phyloP scores from a whole-genome alignment of 768 basidiomycete species.

The Russula olivacea region DNA sequence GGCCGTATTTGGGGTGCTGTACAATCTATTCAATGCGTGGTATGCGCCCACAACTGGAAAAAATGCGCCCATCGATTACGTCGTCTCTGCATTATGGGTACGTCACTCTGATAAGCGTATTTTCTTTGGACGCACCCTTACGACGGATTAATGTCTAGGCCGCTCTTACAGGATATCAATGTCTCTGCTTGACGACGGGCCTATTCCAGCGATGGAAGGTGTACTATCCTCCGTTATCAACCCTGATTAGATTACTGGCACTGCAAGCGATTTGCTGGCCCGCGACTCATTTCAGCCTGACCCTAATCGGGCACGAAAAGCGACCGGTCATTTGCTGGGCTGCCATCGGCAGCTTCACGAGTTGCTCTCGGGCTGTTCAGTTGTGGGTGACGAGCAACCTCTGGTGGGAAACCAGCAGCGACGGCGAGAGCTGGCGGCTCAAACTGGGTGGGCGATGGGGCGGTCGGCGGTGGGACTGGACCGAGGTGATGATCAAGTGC shows the following conservation, averaged over 20 bases:
- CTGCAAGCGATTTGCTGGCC: constrained; percentile 97
- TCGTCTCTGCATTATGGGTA: constrained; percentile 70
- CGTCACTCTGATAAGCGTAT: constrained; percentile 23
- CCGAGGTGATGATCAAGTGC: constrained; percentile 60
- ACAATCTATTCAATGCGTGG: constrained; percentile 52
- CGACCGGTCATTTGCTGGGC: constrained; percentile 89
- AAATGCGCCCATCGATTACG: constrained; percentile 52
- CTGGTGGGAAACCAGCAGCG: constrained; percentile 24
- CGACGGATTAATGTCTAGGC: constrained; percentile 43
- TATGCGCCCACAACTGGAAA: constrained; percentile 37
- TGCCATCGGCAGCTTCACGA: constrained; percentile 83
- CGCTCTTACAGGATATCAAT: constrained; percentile 83
- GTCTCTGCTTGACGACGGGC: constrained; percentile 80
- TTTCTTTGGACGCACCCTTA: background rate
- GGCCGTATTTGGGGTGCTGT: constrained; percentile 57
- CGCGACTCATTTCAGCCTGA: constrained; percentile 79
- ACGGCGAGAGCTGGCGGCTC: constrained; percentile 20
- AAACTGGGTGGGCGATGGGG: constrained; percentile 40
- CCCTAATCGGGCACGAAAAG: constrained; percentile 57
- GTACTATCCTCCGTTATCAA: constrained; percentile 84
- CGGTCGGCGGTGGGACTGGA: constrained; percentile 78
- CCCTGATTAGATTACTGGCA: constrained; percentile 85
- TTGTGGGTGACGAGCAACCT: constrained; percentile 97
- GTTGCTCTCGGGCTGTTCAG: constrained; percentile 74
- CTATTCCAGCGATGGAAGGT: constrained; percentile 84